Evolutionary conservation across 148 eudicot genomes (phyloP).

Genomic region (Camellia sinensis): DNA sequence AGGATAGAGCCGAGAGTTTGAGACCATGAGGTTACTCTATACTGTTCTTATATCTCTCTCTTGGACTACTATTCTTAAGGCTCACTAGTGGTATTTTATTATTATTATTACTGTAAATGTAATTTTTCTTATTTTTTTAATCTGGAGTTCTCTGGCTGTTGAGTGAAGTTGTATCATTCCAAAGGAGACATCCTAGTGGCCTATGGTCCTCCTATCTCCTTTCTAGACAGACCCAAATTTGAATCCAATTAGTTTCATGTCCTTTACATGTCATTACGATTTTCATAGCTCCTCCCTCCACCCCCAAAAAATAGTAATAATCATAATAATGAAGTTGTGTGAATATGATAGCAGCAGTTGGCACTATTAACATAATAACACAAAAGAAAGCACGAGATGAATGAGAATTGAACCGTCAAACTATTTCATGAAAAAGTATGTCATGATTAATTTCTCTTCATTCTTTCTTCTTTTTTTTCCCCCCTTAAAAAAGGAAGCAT

Average conservation of each 20-base stretch:
- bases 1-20: neutral
- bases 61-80: too few relatives aligned
- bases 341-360: neutral
- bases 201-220: neutral
- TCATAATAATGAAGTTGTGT: neutral
- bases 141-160: neutral
- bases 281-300: neutral
- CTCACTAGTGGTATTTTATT: neutral
- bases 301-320: neutral
- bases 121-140: neutral
- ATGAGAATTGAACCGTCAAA: neutral
- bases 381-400: neutral
- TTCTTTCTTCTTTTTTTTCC: neutral
- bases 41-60: too few relatives aligned
- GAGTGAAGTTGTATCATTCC: slow-evolving; percentile 15
- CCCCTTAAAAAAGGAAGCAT: neutral
- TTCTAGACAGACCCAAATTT: neutral
- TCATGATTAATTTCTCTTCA: neutral
- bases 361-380: neutral
- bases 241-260: neutral
- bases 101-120: neutral
- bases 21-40: neutral
- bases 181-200: slow-evolving; percentile 6
- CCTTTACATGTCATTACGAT: neutral
- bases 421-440: neutral